Evolutionary conservation across 345 rosid genomes (phyloP).

Genomic region (Gossypium australe): DNA sequence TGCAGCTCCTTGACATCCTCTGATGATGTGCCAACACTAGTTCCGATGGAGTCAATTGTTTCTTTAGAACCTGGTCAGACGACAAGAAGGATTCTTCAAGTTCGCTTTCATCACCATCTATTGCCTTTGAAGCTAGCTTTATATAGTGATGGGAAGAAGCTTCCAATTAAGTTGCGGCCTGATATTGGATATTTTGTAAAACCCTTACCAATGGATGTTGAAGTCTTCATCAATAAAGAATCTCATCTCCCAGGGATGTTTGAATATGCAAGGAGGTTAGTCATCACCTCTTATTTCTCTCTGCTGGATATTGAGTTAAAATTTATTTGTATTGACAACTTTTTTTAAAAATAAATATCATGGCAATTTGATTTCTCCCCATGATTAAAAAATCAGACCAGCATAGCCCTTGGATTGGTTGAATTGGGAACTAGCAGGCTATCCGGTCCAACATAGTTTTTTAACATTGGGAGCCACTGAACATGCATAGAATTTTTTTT

Average conservation of each 20-base stretch:
- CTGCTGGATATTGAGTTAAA: neutral
- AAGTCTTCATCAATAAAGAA: conserved; percentile 50
- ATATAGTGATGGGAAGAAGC: conserved; percentile 45
- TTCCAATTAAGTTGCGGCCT: conserved; percentile 80
- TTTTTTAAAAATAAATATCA: neutral
- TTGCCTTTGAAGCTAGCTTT: conserved; percentile 73
- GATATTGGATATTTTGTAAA: conserved; percentile 94
- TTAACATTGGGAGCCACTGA: too few relatives aligned
- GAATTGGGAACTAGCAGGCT: too few relatives aligned
- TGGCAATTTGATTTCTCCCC: neutral
- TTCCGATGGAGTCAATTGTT: conserved; percentile 34
- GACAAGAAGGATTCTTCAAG: conserved; percentile 55
- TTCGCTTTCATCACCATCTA: conserved; percentile 83
- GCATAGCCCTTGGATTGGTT: too few relatives aligned
- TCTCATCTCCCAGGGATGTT: conserved; percentile 87
- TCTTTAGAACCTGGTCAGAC: conserved; percentile 64
- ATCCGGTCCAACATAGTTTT: too few relatives aligned
- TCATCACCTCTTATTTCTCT: conserved; percentile 19
- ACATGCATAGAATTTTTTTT: too few relatives aligned
- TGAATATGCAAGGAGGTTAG: conserved; percentile 76
- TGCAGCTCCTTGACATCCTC: neutral
- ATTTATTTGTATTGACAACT: neutral
- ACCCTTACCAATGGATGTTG: conserved; percentile 62
- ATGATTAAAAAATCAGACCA: too few relatives aligned
- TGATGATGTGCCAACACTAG: neutral